Conservation (phyloP, 192 early-diverging fungal species). For the Globomyces pollinis-pini region DNA sequence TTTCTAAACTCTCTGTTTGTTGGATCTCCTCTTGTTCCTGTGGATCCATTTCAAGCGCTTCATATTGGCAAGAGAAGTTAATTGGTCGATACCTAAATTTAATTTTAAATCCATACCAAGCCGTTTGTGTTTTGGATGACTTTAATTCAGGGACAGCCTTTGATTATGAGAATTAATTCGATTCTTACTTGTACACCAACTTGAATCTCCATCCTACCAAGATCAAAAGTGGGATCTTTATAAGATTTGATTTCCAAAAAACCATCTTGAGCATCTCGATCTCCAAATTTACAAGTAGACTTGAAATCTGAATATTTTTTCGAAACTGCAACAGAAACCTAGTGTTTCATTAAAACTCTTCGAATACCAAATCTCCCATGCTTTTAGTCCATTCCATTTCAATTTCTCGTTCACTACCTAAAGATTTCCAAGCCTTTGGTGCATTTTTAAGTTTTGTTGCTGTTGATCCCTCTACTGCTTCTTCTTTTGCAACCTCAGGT, state of each 20-base stretch:
- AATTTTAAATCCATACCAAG: no score
- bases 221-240: constrained; percentile 45
- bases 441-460: constrained; percentile 27
- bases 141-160: constrained; percentile 41
- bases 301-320: constrained; percentile 38
- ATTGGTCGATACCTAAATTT: no score
- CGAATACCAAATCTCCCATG: constrained; percentile 30
- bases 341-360: not conserved
- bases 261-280: constrained; percentile 43
- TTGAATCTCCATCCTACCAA: constrained; percentile 38
- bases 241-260: constrained; percentile 41
- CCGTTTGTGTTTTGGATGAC: constrained; percentile 33
- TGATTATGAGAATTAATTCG: no score
- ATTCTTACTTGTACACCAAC: constrained; percentile 29
- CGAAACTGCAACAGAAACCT: constrained; percentile 39
- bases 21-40: constrained; percentile 24
- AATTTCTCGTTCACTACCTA: constrained; percentile 60
- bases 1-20: constrained; percentile 29
- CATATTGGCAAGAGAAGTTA: constrained; percentile 44
- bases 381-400: constrained; percentile 41
- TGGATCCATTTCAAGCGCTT: constrained; percentile 27
- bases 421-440: constrained; percentile 33
- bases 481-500: constrained; percentile 14
- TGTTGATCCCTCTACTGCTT: constrained; percentile 11
- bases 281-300: constrained; percentile 38